phyloP scores from a whole-genome alignment of 345 rosid genomes.

The rapeseed (Brassica napus) region DNA sequence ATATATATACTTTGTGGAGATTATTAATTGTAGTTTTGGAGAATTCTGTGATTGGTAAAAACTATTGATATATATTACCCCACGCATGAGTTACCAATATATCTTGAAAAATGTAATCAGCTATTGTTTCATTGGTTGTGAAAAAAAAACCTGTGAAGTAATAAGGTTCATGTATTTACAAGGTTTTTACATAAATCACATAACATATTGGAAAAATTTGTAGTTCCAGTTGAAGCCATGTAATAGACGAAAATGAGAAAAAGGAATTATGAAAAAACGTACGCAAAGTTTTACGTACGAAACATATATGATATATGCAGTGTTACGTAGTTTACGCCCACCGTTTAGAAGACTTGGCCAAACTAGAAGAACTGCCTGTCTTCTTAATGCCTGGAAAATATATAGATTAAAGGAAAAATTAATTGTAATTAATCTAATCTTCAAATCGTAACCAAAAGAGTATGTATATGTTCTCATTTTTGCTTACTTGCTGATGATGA shows the following conservation, averaged over 20 bases:
- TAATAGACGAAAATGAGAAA: background rate
- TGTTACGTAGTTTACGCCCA: conserved; percentile 47
- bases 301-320: conserved; percentile 16
- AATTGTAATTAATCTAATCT: background rate
- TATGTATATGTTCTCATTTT: background rate
- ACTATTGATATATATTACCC: background rate
- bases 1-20: background rate
- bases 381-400: conserved; percentile 48
- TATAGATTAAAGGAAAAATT: background rate
- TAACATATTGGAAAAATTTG: conserved; percentile 18
- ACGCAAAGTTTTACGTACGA: background rate
- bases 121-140: background rate
- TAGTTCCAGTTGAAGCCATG: conserved; percentile 12
- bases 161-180: conserved; percentile 25
- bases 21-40: background rate
- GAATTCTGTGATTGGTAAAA: background rate
- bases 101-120: background rate
- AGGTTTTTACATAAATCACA: conserved; percentile 5
- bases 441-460: background rate
- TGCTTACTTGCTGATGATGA: conserved; percentile 50
- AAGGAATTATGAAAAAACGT: background rate
- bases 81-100: background rate
- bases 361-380: conserved; percentile 37
- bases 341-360: conserved; percentile 47
- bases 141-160: background rate